A percentile compares a stretch with the other conserved stretches of the same genome.
Conservation (phyloP, 176 grass and related monocot genomes). For the Luzula sylvatica region DNA sequence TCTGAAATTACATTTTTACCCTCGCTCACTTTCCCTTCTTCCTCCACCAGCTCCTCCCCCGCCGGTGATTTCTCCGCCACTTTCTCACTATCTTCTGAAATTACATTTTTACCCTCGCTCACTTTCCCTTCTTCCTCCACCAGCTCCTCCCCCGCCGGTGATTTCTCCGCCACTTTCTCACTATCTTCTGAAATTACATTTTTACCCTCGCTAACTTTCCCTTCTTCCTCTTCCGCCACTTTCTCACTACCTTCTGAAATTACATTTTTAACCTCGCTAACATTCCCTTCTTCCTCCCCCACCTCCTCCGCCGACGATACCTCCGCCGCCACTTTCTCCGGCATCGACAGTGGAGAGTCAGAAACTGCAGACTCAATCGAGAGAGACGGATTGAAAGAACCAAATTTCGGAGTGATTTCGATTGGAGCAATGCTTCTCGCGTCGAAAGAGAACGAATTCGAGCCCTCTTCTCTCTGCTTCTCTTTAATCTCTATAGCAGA, state of each 20-base stretch:
- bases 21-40: neutral
- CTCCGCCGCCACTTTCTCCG: neutral
- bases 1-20: constrained; percentile 11
- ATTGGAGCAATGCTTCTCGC: constrained; percentile 40
- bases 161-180: neutral
- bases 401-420: constrained; percentile 86
- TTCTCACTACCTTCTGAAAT: constrained; percentile 4
- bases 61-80: neutral
- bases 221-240: neutral
- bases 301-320: neutral
- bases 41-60: neutral
- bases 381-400: constrained; percentile 48
- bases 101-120: constrained; percentile 2
- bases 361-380: neutral
- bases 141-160: too few species aligned
- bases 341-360: neutral
- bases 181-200: constrained; percentile 5
- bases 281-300: neutral
- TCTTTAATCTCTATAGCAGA: constrained; percentile 39
- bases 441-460: constrained; percentile 59
- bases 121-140: neutral
- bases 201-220: neutral
- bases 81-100: constrained; percentile 3
- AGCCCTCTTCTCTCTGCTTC: neutral
- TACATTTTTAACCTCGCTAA: constrained; percentile 1